Evolutionary conservation across 257 asterid genomes (phyloP).

Genomic region (Petunia secreta): DNA sequence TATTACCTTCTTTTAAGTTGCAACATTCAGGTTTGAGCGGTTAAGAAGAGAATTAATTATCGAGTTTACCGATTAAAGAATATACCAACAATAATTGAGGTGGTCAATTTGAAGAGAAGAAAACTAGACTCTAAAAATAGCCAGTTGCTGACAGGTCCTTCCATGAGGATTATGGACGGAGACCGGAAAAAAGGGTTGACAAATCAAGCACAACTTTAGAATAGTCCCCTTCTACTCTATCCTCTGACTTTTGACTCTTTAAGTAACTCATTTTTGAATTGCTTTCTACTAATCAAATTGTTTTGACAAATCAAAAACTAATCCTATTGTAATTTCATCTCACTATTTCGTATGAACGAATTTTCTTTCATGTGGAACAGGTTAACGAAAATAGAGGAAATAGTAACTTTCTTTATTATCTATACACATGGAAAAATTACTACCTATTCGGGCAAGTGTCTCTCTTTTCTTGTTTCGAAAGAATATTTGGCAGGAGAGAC

Average conservation of each 20-base stretch:
- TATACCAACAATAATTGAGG: too few species aligned
- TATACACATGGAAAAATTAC: background rate
- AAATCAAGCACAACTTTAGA: background rate
- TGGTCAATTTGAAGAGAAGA: background rate
- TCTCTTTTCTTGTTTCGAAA: background rate
- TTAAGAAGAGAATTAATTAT: too few species aligned
- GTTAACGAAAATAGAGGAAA: background rate
- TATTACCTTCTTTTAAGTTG: too few species aligned
- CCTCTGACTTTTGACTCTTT: slow-evolving; percentile 11
- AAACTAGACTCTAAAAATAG: background rate
- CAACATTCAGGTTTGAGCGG: too few species aligned
- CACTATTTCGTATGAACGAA: too few species aligned
- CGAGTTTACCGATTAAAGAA: too few species aligned
- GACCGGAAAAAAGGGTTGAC: background rate
- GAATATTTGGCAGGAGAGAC: background rate
- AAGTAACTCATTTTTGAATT: background rate
- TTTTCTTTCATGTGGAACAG: too few species aligned
- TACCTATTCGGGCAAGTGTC: background rate
- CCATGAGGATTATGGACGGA: background rate
- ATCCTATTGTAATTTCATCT: background rate
- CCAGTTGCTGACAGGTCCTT: background rate
- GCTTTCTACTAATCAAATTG: background rate
- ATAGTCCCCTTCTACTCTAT: background rate
- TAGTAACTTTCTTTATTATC: background rate
- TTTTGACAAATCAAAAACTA: background rate